Evolutionary conservation across 2,329 filamentous ascomycete species (phyloP), one percentile per base, ranked within the genome.

Genomic region (Colletotrichum magnum): DNA sequence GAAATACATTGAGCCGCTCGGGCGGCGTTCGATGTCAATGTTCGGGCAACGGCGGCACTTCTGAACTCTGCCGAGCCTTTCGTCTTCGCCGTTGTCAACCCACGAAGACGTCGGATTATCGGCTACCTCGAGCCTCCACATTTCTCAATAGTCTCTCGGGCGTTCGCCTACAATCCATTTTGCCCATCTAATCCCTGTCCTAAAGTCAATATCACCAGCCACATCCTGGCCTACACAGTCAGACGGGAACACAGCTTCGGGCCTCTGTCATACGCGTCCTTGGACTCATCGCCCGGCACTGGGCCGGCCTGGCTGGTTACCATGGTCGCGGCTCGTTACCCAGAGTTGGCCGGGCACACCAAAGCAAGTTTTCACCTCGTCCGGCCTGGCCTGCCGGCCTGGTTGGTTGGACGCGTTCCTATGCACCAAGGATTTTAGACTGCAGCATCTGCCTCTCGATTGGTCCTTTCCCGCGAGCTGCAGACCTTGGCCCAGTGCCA

Each of bases 361-460:
- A 53, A 63, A 72, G 51, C 68, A 69, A 56, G 70, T 69, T 71
- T 71, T 62, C 68, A 61, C 56, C 41, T 52, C 58, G 4, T 47
- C 36, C 57, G 36, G 41, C 18, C 24, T 56, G 32, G 10, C 18
- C 24, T 41, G 28, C 32, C 24, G 9, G 13, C 18, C 16, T 68
- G 68, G 62, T 64, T 72, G 70, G 63, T 64, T 72, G 70, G 63
- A 64, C 64, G 63, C 63, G 58, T 71, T 64, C 59, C 70, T 68
- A 61, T 69, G 48, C 57, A 67, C 58, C 48, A 69, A 61, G 58
- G 16, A 36, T 48, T 50, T 56, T 56, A 48, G 60, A 43, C 69
- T 52, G 52, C 66, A 70, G 24, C 6, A 7, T 32, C 53, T 58
- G 26, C 48, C 10, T 48, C 24, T 50, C 47, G 10, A 69, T 71